Conservation (phyloP, 2,329 filamentous ascomycete species). For the Pseudogymnoascus verrucosus region DNA sequence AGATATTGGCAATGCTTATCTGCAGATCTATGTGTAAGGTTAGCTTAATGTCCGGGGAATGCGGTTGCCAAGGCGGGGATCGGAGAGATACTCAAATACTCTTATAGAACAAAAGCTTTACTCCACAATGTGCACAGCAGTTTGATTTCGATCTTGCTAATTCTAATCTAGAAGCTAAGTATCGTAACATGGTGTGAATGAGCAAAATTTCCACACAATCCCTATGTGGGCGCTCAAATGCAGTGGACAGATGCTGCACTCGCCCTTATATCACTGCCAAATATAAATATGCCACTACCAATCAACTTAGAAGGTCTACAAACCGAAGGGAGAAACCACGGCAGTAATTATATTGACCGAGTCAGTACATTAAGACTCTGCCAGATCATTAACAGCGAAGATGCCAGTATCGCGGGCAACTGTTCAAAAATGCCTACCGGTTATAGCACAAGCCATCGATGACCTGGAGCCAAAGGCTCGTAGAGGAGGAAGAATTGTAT, state of each 20-base stretch:
- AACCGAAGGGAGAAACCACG: constrained; percentile 31
- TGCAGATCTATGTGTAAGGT: background rate
- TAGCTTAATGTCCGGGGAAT: background rate
- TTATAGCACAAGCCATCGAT: constrained; percentile 30
- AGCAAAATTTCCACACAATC: background rate
- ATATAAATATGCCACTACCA: constrained; percentile 1
- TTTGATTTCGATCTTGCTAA: background rate
- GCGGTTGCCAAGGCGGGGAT: background rate
- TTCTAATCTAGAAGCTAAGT: background rate
- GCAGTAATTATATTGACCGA: constrained; percentile 29
- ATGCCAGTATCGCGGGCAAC: constrained; percentile 28
- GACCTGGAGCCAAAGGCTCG: constrained; percentile 26
- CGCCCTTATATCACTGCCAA: background rate
- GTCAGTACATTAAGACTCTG: constrained; percentile 33
- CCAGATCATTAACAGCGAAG: constrained; percentile 31
- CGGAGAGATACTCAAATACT: background rate
- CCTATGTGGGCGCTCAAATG: background rate
- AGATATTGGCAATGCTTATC: background rate
- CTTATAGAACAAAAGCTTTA: too few relatives aligned
- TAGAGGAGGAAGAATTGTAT: constrained; percentile 30
- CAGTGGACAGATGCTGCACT: background rate
- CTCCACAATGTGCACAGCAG: background rate
- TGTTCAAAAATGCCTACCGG: constrained; percentile 26
- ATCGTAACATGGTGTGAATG: background rate
- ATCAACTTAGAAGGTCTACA: constrained; percentile 26